A percentile compares a stretch with the other conserved stretches of the same genome.
Evolutionary conservation across 441 rosid species (phyloP).

Genomic region (Aleurites moluccanus): DNA sequence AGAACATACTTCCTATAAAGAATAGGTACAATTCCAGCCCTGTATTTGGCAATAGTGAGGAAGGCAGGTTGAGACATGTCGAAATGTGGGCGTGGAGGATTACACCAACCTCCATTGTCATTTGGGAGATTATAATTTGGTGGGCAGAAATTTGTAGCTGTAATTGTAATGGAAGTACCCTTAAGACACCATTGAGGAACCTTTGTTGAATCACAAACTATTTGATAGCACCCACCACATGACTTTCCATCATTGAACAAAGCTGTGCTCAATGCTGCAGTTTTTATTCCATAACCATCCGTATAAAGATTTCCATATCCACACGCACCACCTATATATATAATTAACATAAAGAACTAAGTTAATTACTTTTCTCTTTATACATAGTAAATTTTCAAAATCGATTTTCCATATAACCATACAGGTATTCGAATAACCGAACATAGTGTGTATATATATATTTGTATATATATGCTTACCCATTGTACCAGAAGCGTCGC

Average conservation of each 20-base stretch:
- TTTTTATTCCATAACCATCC: constrained; percentile 55
- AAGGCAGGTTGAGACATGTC: constrained; percentile 75
- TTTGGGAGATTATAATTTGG: constrained; percentile 58
- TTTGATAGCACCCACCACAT: constrained; percentile 70
- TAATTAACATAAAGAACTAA: no score
- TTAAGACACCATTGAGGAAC: constrained; percentile 67
- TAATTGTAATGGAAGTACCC: constrained; percentile 55
- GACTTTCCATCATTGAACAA: constrained; percentile 59
- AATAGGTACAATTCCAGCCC: constrained; percentile 61
- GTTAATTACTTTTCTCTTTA: no score
- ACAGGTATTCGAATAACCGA: no score
- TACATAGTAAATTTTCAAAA: no score
- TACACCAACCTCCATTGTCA: constrained; percentile 80
- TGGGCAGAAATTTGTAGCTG: constrained; percentile 85
- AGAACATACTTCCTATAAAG: constrained; percentile 42
- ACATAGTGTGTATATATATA: no score
- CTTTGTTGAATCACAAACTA: constrained; percentile 48
- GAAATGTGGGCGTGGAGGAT: constrained; percentile 66
- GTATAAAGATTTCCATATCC: constrained; percentile 72
- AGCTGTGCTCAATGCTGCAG: constrained; percentile 67
- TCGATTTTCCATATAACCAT: no score
- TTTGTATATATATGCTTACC: constrained; percentile 37
- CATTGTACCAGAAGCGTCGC: constrained; percentile 76
- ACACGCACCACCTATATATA: constrained; percentile 66
- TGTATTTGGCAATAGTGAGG: constrained; percentile 56